Conservation (phyloP, 2,329 filamentous ascomycete species). For the Magnaporthales sp. region DNA sequence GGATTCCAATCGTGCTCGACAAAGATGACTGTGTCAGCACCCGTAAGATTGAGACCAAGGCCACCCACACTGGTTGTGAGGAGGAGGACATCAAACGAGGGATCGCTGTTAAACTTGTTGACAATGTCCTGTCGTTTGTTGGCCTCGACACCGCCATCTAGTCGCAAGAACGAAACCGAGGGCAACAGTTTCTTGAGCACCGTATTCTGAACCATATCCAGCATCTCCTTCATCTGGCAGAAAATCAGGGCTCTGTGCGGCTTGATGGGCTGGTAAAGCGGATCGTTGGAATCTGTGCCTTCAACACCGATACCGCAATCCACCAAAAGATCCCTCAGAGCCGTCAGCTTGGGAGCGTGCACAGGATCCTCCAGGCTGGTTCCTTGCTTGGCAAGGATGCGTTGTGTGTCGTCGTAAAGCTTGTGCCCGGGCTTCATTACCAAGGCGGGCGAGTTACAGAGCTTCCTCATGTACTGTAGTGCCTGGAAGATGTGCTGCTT, state of each 20-base stretch:
- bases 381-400: conserved; percentile 66
- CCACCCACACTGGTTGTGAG: conserved; percentile 94
- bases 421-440: conserved; percentile 93
- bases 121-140: conserved; percentile 94
- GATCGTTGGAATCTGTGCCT: conserved; percentile 48
- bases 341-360: conserved; percentile 88
- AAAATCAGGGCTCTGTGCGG: conserved; percentile 94
- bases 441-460: conserved; percentile 94
- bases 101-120: conserved; percentile 97
- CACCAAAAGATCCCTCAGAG: conserved; percentile 86
- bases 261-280: conserved; percentile 73
- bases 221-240: conserved; percentile 99
- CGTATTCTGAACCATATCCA: conserved; percentile 95
- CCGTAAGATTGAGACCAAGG: conserved; percentile 87
- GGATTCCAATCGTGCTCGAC: conserved; percentile 99
- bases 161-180: conserved; percentile 83
- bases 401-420: conserved; percentile 81
- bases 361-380: conserved; percentile 75
- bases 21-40: conserved; percentile 97
- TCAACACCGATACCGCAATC: conserved; percentile 93
- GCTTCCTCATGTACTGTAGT: conserved; percentile 97
- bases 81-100: conserved; percentile 88
- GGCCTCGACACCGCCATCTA: conserved; percentile 88
- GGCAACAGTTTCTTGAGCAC: conserved; percentile 88
- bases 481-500: conserved; percentile 99